These are phyloP conservation scores for Marasmius oreades DNA, from an alignment of 1,284 basidiomycete species.

Conservation along the genomic window DNA sequence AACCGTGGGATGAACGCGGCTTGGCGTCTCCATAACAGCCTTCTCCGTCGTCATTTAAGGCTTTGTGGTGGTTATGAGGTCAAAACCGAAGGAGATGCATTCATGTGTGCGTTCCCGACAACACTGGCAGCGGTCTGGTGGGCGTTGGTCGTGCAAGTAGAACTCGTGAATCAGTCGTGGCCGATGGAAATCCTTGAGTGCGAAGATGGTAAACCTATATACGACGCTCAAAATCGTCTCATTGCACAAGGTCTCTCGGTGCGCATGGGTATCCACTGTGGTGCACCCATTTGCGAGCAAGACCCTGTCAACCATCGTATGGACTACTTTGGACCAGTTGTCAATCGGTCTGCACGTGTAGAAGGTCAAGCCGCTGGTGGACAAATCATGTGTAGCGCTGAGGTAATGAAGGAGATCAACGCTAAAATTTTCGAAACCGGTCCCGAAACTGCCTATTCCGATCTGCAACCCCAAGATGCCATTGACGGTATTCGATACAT, in stretches of 20 bases:
- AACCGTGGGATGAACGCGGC: slow-evolving; percentile 96
- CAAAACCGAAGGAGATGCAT: slow-evolving; percentile 99
- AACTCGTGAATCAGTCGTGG: slow-evolving; percentile 87
- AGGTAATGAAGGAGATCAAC: slow-evolving; percentile 84
- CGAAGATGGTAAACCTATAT: slow-evolving; percentile 85
- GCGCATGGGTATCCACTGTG: slow-evolving; percentile 98
- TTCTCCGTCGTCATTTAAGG: slow-evolving; percentile 85
- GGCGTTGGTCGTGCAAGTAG: slow-evolving; percentile 87
- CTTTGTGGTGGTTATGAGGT: slow-evolving; percentile 97
- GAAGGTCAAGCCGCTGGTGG: slow-evolving; percentile 85
- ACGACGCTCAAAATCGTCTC: slow-evolving; percentile 66
- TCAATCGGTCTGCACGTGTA: slow-evolving; percentile 90
- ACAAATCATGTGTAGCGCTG: slow-evolving; percentile 91
- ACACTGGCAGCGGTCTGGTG: slow-evolving; percentile 88
- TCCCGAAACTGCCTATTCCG: slow-evolving; percentile 54
- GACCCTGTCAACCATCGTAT: slow-evolving; percentile 95
- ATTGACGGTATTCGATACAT: slow-evolving; percentile 75
- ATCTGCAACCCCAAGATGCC: slow-evolving; percentile 50
- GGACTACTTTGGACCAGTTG: slow-evolving; percentile 96
- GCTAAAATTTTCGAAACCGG: slow-evolving; percentile 55
- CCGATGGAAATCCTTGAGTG: slow-evolving; percentile 92
- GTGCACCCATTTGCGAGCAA: slow-evolving; percentile 85
- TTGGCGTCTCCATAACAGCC: slow-evolving; percentile 88
- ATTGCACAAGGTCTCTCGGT: slow-evolving; percentile 91
- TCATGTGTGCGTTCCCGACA: slow-evolving; percentile 97